Conservation (phyloP, 805 yeast species). For the Wickerhamiella nectarea region DNA sequence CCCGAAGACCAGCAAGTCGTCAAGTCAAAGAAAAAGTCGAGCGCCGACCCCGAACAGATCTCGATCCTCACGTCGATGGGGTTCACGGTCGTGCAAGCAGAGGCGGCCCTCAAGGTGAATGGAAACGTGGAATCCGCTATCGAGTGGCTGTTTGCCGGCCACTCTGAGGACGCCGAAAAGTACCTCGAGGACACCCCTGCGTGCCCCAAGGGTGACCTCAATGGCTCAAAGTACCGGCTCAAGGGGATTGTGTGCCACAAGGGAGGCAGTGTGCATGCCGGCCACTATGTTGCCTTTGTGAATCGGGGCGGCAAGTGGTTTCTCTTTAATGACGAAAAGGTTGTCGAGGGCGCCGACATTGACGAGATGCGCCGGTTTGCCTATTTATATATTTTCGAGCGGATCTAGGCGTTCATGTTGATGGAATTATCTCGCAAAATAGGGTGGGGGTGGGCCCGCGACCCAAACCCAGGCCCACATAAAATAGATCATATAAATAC, state of each 20-base stretch:
- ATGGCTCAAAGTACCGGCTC: conserved; percentile 34
- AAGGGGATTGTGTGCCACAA: conserved; percentile 72
- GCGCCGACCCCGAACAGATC: conserved; percentile 28
- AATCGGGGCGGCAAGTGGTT: conserved; percentile 49
- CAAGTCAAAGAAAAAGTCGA: neutral
- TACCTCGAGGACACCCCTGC: conserved; percentile 33
- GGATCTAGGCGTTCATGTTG: too few species aligned
- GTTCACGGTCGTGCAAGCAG: conserved; percentile 48
- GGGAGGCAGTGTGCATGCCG: conserved; percentile 80
- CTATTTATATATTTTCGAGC: conserved; percentile 33
- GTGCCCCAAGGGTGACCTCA: conserved; percentile 5
- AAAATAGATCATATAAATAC: too few species aligned
- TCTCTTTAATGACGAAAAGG: conserved; percentile 80
- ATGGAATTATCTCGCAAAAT: too few species aligned
- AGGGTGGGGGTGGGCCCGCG: too few species aligned
- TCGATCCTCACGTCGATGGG: conserved; percentile 61
- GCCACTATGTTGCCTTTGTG: conserved; percentile 78
- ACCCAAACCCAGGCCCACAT: neutral
- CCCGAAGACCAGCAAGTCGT: conserved; percentile 4
- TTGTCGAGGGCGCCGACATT: conserved; percentile 37
- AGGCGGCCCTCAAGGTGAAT: conserved; percentile 53
- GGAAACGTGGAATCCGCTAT: conserved; percentile 64
- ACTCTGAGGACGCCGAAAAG: conserved; percentile 73
- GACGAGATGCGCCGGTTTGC: conserved; percentile 37
- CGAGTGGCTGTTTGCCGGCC: conserved; percentile 70